Evolutionary conservation across 345 rosid genomes (phyloP).

Genomic region (Triadica sebifera): DNA sequence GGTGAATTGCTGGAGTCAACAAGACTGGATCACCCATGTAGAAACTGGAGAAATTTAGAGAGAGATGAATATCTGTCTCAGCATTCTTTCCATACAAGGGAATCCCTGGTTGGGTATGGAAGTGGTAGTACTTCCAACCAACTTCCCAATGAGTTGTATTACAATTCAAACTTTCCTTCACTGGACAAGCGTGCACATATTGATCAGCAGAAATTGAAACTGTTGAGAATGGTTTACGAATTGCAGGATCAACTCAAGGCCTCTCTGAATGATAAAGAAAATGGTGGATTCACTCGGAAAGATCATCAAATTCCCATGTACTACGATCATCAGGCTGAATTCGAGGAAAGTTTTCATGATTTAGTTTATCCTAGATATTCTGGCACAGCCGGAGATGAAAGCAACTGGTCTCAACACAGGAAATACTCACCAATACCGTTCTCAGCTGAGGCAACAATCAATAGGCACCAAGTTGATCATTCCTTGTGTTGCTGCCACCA

Average conservation of each 20-base stretch:
- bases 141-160: slow-evolving; percentile 37
- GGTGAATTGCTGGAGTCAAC: slow-evolving; percentile 39
- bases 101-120: slow-evolving; percentile 37
- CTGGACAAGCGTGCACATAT: slow-evolving; percentile 37
- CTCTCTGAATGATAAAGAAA: slow-evolving; percentile 27
- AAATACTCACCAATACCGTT: slow-evolving; percentile 33
- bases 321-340: slow-evolving; percentile 22
- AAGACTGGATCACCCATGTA: slow-evolving; percentile 32
- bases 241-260: slow-evolving; percentile 54
- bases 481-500: background rate
- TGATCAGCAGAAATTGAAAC: slow-evolving; percentile 46
- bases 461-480: slow-evolving; percentile 26
- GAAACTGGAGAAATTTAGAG: slow-evolving; percentile 41
- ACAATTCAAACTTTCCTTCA: slow-evolving; percentile 33
- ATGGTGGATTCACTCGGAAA: slow-evolving; percentile 30
- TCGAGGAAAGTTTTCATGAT: slow-evolving; percentile 18
- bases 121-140: slow-evolving; percentile 48
- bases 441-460: slow-evolving; percentile 46
- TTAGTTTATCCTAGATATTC: slow-evolving; percentile 24
- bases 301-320: slow-evolving; percentile 24
- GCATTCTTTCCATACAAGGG: slow-evolving; percentile 39
- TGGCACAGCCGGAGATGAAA: slow-evolving; percentile 28
- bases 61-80: slow-evolving; percentile 39
- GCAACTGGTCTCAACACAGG: slow-evolving; percentile 35
- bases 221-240: slow-evolving; percentile 53